These are phyloP conservation scores for Penicillium fuscoglaucum DNA, from an alignment of 2,329 filamentous ascomycete genomes.

Conservation along the genomic window DNA sequence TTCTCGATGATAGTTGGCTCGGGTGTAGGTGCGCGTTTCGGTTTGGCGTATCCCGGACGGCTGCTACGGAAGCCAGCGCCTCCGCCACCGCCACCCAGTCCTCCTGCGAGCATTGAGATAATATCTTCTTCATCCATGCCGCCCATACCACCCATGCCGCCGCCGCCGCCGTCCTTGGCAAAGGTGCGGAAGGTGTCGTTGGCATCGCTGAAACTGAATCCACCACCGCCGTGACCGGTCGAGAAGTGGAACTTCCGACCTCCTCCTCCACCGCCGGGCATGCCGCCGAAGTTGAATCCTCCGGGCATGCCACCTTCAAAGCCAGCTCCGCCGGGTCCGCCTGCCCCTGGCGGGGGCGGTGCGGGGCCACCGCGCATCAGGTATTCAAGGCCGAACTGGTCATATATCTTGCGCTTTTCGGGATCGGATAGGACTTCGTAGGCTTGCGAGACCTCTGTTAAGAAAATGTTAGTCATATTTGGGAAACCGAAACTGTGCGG, in stretches of 20 bases:
- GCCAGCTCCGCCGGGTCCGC: slow-evolving; percentile 55
- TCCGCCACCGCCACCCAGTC: slow-evolving; percentile 39
- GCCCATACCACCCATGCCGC: slow-evolving; percentile 45
- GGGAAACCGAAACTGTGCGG: background rate
- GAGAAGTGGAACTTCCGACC: slow-evolving; percentile 50
- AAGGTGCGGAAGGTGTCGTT: slow-evolving; percentile 86
- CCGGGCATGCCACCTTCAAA: slow-evolving; percentile 60
- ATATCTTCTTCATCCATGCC: slow-evolving; percentile 58
- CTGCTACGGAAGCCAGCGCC: slow-evolving; percentile 35
- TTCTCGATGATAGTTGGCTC: slow-evolving; percentile 91
- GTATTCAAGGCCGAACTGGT: slow-evolving; percentile 92
- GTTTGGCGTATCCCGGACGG: slow-evolving; percentile 28
- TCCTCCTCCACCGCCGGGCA: slow-evolving; percentile 54
- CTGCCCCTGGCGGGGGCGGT: slow-evolving; percentile 62
- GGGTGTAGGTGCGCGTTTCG: slow-evolving; percentile 57
- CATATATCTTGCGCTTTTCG: slow-evolving; percentile 93
- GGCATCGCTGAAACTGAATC: slow-evolving; percentile 82
- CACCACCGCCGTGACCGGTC: slow-evolving; percentile 54
- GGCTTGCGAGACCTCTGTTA: slow-evolving; percentile 81
- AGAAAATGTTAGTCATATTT: background rate
- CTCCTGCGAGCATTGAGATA: slow-evolving; percentile 52
- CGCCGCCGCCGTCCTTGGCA: slow-evolving; percentile 58
- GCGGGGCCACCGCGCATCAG: slow-evolving; percentile 74
- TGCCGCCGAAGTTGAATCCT: slow-evolving; percentile 53
- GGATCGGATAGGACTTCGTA: slow-evolving; percentile 98